Evolutionary conservation across 148 eudicot species (phyloP).

Genomic region (Rheum nobile): DNA sequence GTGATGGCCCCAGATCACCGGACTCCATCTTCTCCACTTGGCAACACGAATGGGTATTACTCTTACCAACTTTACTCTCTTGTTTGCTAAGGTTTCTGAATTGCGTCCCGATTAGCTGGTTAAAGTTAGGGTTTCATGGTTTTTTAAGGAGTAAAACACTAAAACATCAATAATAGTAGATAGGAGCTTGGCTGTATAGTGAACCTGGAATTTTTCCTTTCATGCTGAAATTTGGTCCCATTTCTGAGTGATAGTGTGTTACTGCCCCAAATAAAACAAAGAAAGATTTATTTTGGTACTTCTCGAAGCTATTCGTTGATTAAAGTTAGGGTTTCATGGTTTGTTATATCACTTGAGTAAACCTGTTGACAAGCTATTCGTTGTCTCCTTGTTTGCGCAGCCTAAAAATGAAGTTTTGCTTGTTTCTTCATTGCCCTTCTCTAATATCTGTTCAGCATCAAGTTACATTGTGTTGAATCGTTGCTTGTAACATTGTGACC

Average conservation of each 20-base stretch:
- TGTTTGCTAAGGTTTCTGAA: neutral
- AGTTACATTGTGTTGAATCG: neutral
- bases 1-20: constrained; percentile 10
- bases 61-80: neutral
- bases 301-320: neutral
- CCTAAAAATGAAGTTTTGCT: neutral
- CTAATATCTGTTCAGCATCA: neutral
- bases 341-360: neutral
- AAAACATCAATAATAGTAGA: neutral
- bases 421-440: neutral
- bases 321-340: too few relatives aligned
- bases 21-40: constrained; percentile 1
- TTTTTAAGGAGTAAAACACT: neutral
- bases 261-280: neutral
- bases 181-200: neutral
- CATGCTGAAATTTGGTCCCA: neutral
- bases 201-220: neutral
- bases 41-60: constrained; percentile 23
- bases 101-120: neutral
- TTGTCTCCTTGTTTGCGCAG: neutral
- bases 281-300: neutral
- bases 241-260: neutral
- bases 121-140: constrained; percentile 1
- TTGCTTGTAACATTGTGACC: neutral
- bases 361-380: too few relatives aligned